These are phyloP conservation scores for Pseudoneurospora amorphoporcata DNA, from an alignment of 495 filamentous ascomycete species.

Conservation along the genomic window DNA sequence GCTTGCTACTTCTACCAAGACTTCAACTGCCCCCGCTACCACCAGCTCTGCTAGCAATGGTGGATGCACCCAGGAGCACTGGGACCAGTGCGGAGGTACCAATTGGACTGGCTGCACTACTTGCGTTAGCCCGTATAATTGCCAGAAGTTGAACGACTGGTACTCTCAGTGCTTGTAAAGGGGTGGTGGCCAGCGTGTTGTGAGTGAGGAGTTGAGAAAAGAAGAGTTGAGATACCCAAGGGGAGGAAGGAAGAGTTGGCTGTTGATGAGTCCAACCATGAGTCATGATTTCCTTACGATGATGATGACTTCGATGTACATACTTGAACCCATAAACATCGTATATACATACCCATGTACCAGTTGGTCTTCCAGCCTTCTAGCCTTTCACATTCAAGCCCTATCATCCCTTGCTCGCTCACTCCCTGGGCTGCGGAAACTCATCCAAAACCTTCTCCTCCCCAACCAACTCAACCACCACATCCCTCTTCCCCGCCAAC, in stretches of 20 bases:
- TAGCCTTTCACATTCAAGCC: background rate
- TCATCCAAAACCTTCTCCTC: slow-evolving; percentile 31
- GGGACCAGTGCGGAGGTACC: slow-evolving; percentile 37
- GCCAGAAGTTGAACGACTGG: slow-evolving; percentile 21
- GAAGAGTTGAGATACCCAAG: background rate
- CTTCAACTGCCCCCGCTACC: slow-evolving; percentile 12
- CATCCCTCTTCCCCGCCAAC: slow-evolving; percentile 9
- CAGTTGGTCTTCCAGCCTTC: background rate
- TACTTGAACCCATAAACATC: background rate
- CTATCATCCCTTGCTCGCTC: background rate
- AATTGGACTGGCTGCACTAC: slow-evolving; percentile 30
- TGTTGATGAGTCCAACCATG: background rate
- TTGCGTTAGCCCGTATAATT: slow-evolving; percentile 24
- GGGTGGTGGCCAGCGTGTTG: background rate
- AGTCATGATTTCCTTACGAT: background rate
- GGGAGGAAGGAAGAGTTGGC: background rate
- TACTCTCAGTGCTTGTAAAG: slow-evolving; percentile 25
- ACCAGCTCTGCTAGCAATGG: slow-evolving; percentile 22
- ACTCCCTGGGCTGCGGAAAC: slow-evolving; percentile 28
- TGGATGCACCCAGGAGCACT: slow-evolving; percentile 16
- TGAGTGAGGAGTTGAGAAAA: background rate
- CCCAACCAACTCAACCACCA: slow-evolving; percentile 33
- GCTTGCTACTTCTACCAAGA: background rate
- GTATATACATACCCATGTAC: background rate
- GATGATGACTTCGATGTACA: background rate